Percentiles rank a stretch among this genome's conserved stretches.
phyloP scores from a whole-genome alignment of 1,139 yeast species.

The Schizosaccharomyces versatilis region DNA sequence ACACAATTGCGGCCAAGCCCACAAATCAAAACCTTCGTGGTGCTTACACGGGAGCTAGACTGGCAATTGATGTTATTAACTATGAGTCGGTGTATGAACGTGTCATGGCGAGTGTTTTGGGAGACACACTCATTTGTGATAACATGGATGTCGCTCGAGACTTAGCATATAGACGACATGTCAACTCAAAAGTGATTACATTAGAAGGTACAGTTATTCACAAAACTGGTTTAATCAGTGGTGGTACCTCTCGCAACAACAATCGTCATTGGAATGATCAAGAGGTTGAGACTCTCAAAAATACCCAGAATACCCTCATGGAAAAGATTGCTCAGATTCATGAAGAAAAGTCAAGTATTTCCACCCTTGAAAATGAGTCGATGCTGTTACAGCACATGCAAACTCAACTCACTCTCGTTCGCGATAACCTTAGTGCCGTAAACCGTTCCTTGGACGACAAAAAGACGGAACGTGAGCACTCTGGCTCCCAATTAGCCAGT shows the following conservation, averaged over 20 bases:
- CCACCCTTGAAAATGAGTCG: conserved; percentile 34
- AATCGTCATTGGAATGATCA: conserved; percentile 47
- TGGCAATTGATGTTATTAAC: conserved; percentile 45
- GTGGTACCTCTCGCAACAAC: conserved; percentile 28
- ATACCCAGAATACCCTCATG: conserved; percentile 38
- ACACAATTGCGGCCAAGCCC: conserved; percentile 44
- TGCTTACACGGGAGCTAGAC: conserved; percentile 33
- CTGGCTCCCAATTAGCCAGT: conserved; percentile 17
- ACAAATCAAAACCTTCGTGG: conserved; percentile 36
- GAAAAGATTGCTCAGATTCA: conserved; percentile 32
- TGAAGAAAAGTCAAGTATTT: conserved; percentile 30
- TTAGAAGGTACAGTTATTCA: conserved; percentile 71
- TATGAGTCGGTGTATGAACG: conserved; percentile 48
- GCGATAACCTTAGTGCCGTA: conserved; percentile 23
- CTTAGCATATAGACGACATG: conserved; percentile 43
- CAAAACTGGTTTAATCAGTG: conserved; percentile 78
- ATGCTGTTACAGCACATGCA: conserved; percentile 37
- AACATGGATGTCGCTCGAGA: conserved; percentile 42
- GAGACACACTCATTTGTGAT: conserved; percentile 65
- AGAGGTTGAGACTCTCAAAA: conserved; percentile 35
- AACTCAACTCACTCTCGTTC: conserved; percentile 30
- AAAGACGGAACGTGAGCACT: conserved; percentile 34
- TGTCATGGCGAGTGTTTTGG: conserved; percentile 65
- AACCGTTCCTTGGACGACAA: conserved; percentile 25
- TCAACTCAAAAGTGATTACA: conserved; percentile 53